Base-by-base conservation (phyloP, 2,329 filamentous ascomycete species). In the Fusarium anthophilum region DNA sequence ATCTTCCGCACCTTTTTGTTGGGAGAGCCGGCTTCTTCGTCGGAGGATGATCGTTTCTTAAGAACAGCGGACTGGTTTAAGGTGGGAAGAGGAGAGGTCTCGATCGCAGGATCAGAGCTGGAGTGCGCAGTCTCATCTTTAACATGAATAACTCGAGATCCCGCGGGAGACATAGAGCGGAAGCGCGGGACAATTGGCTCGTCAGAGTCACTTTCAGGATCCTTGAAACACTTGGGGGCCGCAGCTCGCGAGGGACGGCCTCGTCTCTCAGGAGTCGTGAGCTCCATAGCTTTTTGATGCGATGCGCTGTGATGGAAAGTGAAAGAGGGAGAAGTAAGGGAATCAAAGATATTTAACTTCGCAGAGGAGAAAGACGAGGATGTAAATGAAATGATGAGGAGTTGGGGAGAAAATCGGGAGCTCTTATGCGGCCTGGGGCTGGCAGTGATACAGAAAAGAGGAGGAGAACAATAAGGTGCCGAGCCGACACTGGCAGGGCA, bases 191-290 rank as follows among this genome's bases (percentile, higher is more conserved):
- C 15, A 12, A 55, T 15, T 20, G 26, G 41, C 3, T 32, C 38
- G 6, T 66, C 67, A 44, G 44, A 68, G 12, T 66, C 67, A 6
- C 51, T 59, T 14, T 70, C 66, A 3, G 48, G 8, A 2, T 70
- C 53, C 17, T 39, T 70, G 13, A 70, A 53, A 22, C 37, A 43
- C 37, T 44, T 66, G 5, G 67, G 67, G 12, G 67, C 67, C 14
- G 67, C 67, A 24, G 60, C 66, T 26, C 67, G 53, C n/a, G 47
- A 44, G 44, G 47, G 66, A 28, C 67, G 66, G 45, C 59, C 66
- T n/a, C 65, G 65, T 56, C 41, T 62, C 18, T 39, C 44, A 15
- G 28, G 50, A n/a, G 26, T n/a, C n/a, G 18, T 13, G 14, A 35
- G 24, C 30, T 48, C 24, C 66, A 59, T 59, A n/a, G 13, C 32